phyloP scores from a whole-genome alignment of 2,329 filamentous ascomycete species.

The Pseudocercospora crystallina region DNA sequence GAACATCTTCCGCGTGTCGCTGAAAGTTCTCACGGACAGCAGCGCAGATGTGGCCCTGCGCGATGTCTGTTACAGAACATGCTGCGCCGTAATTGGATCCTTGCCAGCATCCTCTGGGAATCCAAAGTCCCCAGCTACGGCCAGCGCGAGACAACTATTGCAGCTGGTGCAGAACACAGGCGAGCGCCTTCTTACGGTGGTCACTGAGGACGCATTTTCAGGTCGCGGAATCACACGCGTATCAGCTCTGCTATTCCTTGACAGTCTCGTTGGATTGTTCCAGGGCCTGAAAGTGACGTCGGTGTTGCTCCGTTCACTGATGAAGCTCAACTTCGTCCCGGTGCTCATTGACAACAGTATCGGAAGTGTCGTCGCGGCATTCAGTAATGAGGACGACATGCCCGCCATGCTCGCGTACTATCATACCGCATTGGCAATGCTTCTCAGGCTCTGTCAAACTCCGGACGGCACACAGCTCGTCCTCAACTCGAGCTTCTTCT shows the following conservation, averaged over 20 bases:
- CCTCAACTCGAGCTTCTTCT: constrained; percentile 86
- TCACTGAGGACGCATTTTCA: constrained; percentile 91
- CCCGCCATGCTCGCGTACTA: constrained; percentile 59
- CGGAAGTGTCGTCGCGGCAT: constrained; percentile 70
- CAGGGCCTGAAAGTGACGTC: constrained; percentile 65
- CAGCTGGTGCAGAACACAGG: constrained; percentile 77
- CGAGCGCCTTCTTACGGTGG: constrained; percentile 75
- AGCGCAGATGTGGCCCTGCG: constrained; percentile 70
- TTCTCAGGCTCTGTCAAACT: constrained; percentile 81
- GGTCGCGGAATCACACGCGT: constrained; percentile 80
- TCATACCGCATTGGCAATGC: constrained; percentile 75
- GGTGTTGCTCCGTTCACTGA: constrained; percentile 75
- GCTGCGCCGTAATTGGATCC: constrained; percentile 52
- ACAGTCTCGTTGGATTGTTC: constrained; percentile 72
- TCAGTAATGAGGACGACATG: constrained; percentile 50
- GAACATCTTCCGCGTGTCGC: constrained; percentile 83
- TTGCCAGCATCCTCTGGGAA: constrained; percentile 15
- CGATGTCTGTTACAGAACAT: constrained; percentile 86
- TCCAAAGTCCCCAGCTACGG: constrained; percentile 15
- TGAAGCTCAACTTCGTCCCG: constrained; percentile 84
- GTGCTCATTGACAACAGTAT: constrained; percentile 86
- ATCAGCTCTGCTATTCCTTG: constrained; percentile 80
- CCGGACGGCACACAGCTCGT: constrained; percentile 80
- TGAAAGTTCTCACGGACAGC: constrained; percentile 75
- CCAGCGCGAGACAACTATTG: constrained; percentile 39